Conservation (phyloP, 164 flowering plant species). For the Santalum album region DNA sequence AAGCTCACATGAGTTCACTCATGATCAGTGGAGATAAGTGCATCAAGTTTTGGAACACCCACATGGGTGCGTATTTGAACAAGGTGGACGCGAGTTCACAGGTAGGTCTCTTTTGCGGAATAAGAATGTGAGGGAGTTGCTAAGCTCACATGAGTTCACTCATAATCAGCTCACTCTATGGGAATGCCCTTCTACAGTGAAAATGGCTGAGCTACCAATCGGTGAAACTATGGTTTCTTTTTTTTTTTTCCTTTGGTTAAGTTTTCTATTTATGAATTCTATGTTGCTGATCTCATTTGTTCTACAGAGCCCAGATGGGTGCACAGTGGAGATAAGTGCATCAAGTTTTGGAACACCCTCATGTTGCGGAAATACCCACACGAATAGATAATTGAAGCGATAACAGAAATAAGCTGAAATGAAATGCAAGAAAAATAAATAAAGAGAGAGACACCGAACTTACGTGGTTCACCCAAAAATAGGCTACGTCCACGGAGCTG, state of each 20-base stretch:
- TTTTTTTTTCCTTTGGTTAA: too few relatives aligned
- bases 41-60: slow-evolving; percentile 64
- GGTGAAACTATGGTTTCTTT: background rate
- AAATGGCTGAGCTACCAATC: slow-evolving; percentile 45
- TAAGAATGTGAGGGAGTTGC: slow-evolving; percentile 49
- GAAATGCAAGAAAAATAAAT: too few relatives aligned
- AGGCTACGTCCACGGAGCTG: too few relatives aligned
- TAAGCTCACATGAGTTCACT: slow-evolving; percentile 57
- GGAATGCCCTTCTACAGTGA: slow-evolving; percentile 68
- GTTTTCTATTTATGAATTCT: background rate
- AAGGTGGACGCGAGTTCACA: slow-evolving; percentile 61
- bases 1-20: too few relatives aligned
- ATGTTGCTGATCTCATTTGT: background rate
- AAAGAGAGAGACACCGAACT: too few relatives aligned
- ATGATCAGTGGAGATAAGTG: slow-evolving; percentile 63
- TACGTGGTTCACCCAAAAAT: too few relatives aligned
- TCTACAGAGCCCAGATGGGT: slow-evolving; percentile 48
- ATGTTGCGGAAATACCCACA: too few relatives aligned
- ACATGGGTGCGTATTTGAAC: slow-evolving; percentile 57
- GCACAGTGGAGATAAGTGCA: slow-evolving; percentile 50
- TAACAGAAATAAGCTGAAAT: too few relatives aligned
- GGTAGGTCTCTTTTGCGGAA: slow-evolving; percentile 57
- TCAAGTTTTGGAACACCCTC: slow-evolving; percentile 63
- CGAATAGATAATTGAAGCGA: too few relatives aligned
- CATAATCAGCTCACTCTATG: slow-evolving; percentile 57